Evolutionary conservation across 1,284 basidiomycete species (phyloP).

Genomic region (Sparassis latifolia): DNA sequence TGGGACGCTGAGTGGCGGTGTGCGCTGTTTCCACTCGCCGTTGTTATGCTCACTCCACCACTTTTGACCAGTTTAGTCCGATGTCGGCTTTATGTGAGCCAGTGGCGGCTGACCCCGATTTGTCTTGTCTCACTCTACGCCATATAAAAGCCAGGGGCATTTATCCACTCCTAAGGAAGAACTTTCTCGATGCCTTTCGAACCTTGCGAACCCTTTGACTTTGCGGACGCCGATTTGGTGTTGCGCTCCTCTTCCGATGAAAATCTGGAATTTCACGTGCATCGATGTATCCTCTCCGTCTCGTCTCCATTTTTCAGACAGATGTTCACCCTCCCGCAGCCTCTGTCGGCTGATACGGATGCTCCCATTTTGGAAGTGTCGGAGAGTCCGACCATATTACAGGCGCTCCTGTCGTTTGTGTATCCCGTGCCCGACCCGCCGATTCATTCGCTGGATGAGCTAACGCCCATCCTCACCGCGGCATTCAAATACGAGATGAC

Average conservation of each 20-base stretch:
- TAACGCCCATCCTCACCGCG: slow-evolving; percentile 43
- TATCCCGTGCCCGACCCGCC: slow-evolving; percentile 30
- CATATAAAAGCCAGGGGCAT: neutral
- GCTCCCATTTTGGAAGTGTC: slow-evolving; percentile 34
- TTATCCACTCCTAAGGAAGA: neutral
- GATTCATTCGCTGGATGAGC: slow-evolving; percentile 40
- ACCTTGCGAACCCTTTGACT: slow-evolving; percentile 30
- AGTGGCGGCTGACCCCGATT: neutral
- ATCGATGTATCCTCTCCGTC: slow-evolving; percentile 51
- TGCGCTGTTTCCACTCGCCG: neutral
- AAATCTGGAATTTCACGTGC: slow-evolving; percentile 48
- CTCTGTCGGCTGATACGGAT: slow-evolving; percentile 1
- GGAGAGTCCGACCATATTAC: slow-evolving; percentile 40
- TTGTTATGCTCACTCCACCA: neutral
- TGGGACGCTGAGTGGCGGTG: neutral
- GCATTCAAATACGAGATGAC: slow-evolving; percentile 62
- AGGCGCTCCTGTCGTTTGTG: slow-evolving; percentile 47
- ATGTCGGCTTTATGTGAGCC: neutral
- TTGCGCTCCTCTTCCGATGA: slow-evolving; percentile 34
- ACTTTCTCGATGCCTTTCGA: slow-evolving; percentile 4
- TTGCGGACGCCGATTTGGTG: slow-evolving; percentile 48
- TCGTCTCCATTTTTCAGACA: slow-evolving; percentile 64
- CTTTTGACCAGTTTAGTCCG: neutral
- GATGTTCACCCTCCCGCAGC: slow-evolving; percentile 64
- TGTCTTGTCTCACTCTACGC: neutral